Base-by-base conservation (phyloP, 108 stramenopile species). In the Cyclotella kingstonii region DNA sequence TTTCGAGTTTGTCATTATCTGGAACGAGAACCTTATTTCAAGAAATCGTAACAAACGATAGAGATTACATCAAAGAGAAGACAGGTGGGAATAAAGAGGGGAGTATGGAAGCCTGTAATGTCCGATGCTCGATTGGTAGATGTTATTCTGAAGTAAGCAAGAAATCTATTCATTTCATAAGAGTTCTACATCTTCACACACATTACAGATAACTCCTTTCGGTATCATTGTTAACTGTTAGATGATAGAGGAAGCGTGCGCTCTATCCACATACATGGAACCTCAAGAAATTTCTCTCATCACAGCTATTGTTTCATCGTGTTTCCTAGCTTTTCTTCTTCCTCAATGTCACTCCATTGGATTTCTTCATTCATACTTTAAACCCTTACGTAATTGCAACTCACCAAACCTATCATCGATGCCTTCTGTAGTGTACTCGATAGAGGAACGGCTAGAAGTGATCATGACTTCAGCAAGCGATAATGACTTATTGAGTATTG, bases 181-280 rank as follows among this genome's bases (percentile, higher is more conserved):
- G n/a, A 12, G 7, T 8, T n/a, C n/a, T n/a, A n/a, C n/a, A n/a
- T 4, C 5, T 18, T 18, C 14, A 44, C 36, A 44, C 19, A n/a
- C 5, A 44, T 4, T 44, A 14, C 9, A 27, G 48, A 49, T 49
- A 27, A 15, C 6, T 46, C 17, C n/a, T 46, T 46, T 6, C 17
- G 44, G 6, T 46, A 6, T 15, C 8, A 10, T 46, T 15, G 44
- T 15, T 45, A 29, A 21, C 29, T 12, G 34, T 1, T 39, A 68
- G 67, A 40, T 68, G 5, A 57, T 68, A 8, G 67, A 60, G 27
- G 67, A 68, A 51, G 67, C 57, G 15, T 31, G 57, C 23, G 57
- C 67, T 19, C 34, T 68, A 28, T 59, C 50, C 23, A 22, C 33
- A 48, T 68, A 68, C 41, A 51, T 68, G 58, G 59, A 56, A 28